Evolutionary conservation across 192 early-diverging fungal species (phyloP).

Genomic region (Phlyctochytrium bullatum): DNA sequence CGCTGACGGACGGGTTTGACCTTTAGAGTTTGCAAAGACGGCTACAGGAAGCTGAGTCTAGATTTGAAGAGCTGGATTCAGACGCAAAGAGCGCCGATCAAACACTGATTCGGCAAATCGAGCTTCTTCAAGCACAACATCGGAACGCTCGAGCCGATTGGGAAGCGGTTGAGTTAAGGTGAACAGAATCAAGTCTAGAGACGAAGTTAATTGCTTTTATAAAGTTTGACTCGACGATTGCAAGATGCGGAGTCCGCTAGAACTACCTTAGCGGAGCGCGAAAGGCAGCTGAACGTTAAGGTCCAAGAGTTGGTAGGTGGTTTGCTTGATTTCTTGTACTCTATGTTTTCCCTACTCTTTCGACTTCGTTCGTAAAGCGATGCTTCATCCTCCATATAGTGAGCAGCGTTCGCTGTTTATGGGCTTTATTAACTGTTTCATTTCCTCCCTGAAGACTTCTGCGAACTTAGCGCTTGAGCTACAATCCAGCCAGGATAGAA

Average conservation of each 20-base stretch:
- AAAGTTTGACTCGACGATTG: constrained; percentile 30
- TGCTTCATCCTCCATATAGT: no score
- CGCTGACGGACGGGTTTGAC: neutral
- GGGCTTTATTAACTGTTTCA: neutral
- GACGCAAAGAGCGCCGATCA: constrained; percentile 27
- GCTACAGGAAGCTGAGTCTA: constrained; percentile 38
- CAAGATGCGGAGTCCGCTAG: constrained; percentile 30
- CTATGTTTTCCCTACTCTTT: no score
- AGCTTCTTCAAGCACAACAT: constrained; percentile 42
- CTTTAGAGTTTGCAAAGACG: constrained; percentile 28
- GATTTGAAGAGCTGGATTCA: constrained; percentile 36
- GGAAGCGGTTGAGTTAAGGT: constrained; percentile 42
- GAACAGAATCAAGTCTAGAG: neutral
- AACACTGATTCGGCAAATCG: constrained; percentile 50
- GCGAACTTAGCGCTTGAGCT: constrained; percentile 19
- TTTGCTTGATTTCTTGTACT: no score
- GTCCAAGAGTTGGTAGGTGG: constrained; percentile 28
- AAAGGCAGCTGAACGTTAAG: constrained; percentile 12
- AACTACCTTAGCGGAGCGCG: constrained; percentile 11
- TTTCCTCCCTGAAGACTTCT: constrained; percentile 1
- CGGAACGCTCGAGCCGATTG: constrained; percentile 29
- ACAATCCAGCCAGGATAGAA: constrained; percentile 22
- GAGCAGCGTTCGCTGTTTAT: no score
- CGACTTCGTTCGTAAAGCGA: no score
- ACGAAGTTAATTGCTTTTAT: neutral